Evolutionary conservation across 805 yeast species (phyloP).

Genomic region (Candida taoyuanica): DNA sequence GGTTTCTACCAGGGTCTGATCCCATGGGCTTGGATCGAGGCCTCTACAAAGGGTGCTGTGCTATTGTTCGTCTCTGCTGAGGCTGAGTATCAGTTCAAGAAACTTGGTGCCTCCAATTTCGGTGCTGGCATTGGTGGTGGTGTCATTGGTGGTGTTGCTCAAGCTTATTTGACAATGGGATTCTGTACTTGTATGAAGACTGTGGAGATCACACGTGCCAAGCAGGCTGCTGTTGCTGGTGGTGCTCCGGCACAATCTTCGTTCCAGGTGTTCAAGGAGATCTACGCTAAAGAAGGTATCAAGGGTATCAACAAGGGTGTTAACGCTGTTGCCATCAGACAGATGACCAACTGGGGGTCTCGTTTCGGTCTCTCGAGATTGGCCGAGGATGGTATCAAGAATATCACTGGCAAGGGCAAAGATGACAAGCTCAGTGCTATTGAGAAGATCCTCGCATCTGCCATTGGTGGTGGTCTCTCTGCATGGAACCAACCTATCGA

Average conservation of each 20-base stretch:
- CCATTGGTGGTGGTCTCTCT: constrained; percentile 93
- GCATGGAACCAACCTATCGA: constrained; percentile 99
- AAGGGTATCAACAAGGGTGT: constrained; percentile 97
- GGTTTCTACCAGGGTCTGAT: constrained; percentile 97
- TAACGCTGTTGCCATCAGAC: constrained; percentile 98
- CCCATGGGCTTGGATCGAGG: constrained; percentile 99
- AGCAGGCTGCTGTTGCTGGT: constrained; percentile 66
- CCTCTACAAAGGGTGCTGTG: constrained; percentile 98
- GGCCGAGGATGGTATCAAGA: constrained; percentile 81
- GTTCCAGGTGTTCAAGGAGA: constrained; percentile 81
- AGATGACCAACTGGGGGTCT: constrained; percentile 99
- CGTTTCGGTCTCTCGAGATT: constrained; percentile 90
- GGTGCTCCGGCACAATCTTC: constrained; percentile 71
- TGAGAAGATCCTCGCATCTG: constrained; percentile 82
- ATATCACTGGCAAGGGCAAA: constrained; percentile 51
- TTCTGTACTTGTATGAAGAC: constrained; percentile 99
- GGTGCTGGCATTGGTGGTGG: constrained; percentile 94
- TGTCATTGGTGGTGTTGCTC: constrained; percentile 92
- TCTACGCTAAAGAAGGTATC: constrained; percentile 81
- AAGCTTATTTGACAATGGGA: constrained; percentile 95
- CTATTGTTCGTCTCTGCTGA: constrained; percentile 88
- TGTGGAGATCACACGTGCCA: constrained; percentile 90
- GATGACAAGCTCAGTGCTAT: constrained; percentile 61
- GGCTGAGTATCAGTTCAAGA: constrained; percentile 74
- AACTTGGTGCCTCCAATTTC: constrained; percentile 65